These are phyloP conservation scores for Rhodamnia argentea DNA, from an alignment of 345 rosid genomes.

Conservation along the genomic window DNA sequence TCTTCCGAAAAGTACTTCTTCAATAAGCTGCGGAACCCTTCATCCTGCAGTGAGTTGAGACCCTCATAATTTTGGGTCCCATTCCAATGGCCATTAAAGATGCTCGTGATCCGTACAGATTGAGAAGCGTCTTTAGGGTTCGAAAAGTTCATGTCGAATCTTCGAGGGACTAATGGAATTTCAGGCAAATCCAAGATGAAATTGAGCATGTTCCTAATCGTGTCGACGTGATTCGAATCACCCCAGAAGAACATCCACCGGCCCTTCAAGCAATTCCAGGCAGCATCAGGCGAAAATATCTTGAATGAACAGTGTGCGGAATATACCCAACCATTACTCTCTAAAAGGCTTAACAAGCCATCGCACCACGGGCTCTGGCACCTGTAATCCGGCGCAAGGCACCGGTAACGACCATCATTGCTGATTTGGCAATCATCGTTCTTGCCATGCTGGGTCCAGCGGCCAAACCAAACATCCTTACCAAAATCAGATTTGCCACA, in stretches of 20 bases:
- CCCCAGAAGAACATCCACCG: conserved; percentile 99
- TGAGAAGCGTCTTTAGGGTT: conserved; percentile 61
- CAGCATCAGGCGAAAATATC: conserved; percentile 42
- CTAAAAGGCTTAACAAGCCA: conserved; percentile 60
- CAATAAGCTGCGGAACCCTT: conserved; percentile 49
- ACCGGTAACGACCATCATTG: conserved; percentile 68
- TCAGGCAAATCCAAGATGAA: conserved; percentile 63
- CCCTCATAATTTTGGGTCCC: conserved; percentile 81
- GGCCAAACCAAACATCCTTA: conserved; percentile 64
- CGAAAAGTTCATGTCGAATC: conserved; percentile 70
- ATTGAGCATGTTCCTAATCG: conserved; percentile 76
- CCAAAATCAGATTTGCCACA: conserved; percentile 59
- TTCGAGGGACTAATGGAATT: conserved; percentile 59
- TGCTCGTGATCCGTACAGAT: conserved; percentile 76
- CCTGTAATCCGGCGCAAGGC: conserved; percentile 47
- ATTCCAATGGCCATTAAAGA: conserved; percentile 92
- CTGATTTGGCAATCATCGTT: conserved; percentile 57
- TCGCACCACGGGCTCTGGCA: conserved; percentile 82
- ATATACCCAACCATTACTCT: conserved; percentile 98
- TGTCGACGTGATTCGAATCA: conserved; percentile 89
- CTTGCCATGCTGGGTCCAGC: conserved; percentile 86
- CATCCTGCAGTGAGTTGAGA: conserved; percentile 58
- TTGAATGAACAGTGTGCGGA: conserved; percentile 74
- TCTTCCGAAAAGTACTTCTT: conserved; percentile 67
- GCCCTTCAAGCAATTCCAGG: conserved; percentile 71